Evolutionary conservation across 805 yeast genomes (phyloP).

Genomic region (Saccharomycopsis vini): DNA sequence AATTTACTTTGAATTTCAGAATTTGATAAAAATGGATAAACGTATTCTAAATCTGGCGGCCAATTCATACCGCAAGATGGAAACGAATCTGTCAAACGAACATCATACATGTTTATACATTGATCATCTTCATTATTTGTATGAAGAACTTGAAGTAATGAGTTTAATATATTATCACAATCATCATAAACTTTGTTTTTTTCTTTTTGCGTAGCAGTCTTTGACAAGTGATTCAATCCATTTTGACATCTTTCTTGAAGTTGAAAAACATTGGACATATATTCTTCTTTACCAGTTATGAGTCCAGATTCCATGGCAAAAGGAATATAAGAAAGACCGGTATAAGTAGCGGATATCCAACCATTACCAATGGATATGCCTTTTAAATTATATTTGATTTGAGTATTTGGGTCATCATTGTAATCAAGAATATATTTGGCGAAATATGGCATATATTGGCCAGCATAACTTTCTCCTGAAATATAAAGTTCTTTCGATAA

Average conservation of each 20-base stretch:
- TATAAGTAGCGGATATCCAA: slow-evolving; percentile 67
- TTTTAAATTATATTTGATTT: slow-evolving; percentile 30
- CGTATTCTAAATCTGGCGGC: slow-evolving; percentile 59
- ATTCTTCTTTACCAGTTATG: slow-evolving; percentile 26
- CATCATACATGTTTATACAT: slow-evolving; percentile 53
- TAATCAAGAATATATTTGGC: slow-evolving; percentile 44
- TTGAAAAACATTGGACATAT: slow-evolving; percentile 5
- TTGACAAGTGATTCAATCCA: slow-evolving; percentile 4
- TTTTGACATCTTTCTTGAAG: slow-evolving; percentile 19
- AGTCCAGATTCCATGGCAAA: slow-evolving; percentile 43
- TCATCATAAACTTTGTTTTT: slow-evolving; percentile 23
- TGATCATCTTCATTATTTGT: slow-evolving; percentile 28
- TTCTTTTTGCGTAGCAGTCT: slow-evolving; percentile 16
- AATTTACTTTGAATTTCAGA: slow-evolving; percentile 41
- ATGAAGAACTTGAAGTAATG: slow-evolving; percentile 22
- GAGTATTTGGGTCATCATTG: slow-evolving; percentile 8
- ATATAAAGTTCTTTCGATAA: slow-evolving; percentile 44
- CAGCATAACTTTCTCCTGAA: slow-evolving; percentile 82
- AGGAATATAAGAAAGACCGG: slow-evolving; percentile 60
- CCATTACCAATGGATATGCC: slow-evolving; percentile 71
- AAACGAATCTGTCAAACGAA: slow-evolving; percentile 45
- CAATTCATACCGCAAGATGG: slow-evolving; percentile 74
- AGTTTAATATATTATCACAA: slow-evolving; percentile 38
- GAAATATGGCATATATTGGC: slow-evolving; percentile 74
- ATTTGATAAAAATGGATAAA: slow-evolving; percentile 44